These are phyloP conservation scores for Neurospora sp. DNA, from an alignment of 495 filamentous ascomycete species.

Conservation along the genomic window DNA sequence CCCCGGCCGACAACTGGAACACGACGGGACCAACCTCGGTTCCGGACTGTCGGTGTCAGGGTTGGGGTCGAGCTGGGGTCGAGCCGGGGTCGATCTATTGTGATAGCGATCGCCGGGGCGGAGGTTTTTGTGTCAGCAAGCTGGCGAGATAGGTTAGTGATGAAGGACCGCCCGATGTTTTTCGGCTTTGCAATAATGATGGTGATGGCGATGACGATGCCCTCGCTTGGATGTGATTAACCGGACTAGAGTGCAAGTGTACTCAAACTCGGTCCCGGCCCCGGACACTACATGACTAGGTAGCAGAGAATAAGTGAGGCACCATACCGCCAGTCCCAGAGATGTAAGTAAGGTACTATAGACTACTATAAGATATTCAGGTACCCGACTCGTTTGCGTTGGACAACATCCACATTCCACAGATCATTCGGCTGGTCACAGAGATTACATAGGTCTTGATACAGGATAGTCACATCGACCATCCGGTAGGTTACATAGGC, in stretches of 20 bases:
- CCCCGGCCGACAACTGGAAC: background rate
- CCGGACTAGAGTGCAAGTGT: no score
- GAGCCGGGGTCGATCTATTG: background rate
- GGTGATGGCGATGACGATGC: background rate
- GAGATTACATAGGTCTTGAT: no score
- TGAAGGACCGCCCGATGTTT: background rate
- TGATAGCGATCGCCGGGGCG: background rate
- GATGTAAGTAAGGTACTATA: background rate
- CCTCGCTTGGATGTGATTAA: background rate
- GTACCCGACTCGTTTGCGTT: background rate
- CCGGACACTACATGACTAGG: no score
- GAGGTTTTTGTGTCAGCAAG: background rate
- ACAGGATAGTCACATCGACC: background rate
- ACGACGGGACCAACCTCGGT: background rate
- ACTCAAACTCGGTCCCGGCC: no score
- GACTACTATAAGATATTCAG: background rate
- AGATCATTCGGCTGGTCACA: background rate
- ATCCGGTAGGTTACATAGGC: background rate
- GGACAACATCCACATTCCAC: background rate
- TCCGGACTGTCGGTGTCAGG: background rate
- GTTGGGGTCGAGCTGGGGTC: background rate
- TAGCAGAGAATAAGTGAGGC: no score
- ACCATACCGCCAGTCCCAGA: background rate
- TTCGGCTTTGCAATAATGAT: background rate
- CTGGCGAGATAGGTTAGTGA: no score